Evolutionary conservation across 257 asterid species (phyloP).

Genomic region (Echites panduratus): DNA sequence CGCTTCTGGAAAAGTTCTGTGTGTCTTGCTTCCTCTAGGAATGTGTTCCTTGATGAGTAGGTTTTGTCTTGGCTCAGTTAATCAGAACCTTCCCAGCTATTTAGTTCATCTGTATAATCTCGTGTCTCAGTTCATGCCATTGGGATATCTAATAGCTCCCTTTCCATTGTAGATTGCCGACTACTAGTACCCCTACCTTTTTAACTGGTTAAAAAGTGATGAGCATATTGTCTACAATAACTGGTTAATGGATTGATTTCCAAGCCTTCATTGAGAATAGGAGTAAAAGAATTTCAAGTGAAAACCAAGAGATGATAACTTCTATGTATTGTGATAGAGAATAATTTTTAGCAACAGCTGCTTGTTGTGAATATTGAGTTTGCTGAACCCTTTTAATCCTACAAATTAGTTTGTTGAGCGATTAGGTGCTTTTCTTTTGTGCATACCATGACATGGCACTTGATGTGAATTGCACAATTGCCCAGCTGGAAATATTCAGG

Average conservation of each 20-base stretch:
- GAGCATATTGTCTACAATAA: neutral
- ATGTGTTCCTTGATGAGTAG: too few relatives aligned
- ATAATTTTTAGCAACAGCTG: neutral
- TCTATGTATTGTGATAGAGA: neutral
- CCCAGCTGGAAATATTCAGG: constrained; percentile 1
- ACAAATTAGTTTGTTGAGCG: neutral
- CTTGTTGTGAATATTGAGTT: neutral
- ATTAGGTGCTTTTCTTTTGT: neutral
- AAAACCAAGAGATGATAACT: neutral
- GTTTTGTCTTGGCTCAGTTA: neutral
- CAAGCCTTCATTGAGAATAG: neutral
- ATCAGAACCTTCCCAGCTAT: neutral
- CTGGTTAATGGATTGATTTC: neutral
- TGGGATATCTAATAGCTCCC: neutral
- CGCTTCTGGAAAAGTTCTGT: neutral
- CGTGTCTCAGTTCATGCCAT: neutral
- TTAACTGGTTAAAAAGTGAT: neutral
- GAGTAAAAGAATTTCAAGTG: neutral
- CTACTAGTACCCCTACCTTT: neutral
- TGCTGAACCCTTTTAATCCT: neutral
- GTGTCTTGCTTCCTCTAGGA: neutral
- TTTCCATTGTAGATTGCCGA: neutral
- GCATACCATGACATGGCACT: neutral
- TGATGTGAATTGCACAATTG: neutral
- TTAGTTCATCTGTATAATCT: neutral